Conservation (phyloP, 441 rosid species). For the Populus hybrid region DNA sequence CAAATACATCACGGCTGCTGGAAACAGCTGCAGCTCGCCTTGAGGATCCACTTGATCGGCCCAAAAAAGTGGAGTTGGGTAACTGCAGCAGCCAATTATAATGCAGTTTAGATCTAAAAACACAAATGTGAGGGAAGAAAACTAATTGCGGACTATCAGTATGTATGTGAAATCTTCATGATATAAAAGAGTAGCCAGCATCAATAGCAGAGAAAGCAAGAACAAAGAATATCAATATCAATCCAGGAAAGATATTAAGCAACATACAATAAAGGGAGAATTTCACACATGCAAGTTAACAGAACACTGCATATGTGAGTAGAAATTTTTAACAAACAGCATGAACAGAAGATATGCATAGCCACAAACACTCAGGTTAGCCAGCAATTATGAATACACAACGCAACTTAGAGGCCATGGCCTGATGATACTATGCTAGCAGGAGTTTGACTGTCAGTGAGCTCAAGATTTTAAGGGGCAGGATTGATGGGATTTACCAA, state of each 20-base stretch:
- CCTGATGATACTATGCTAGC: neutral
- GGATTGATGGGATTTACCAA: neutral
- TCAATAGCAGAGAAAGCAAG: neutral
- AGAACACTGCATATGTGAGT: neutral
- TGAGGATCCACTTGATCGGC: slow-evolving; percentile 51
- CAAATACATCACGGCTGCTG: slow-evolving; percentile 39
- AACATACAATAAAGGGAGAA: neutral
- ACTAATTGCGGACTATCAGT: too few relatives aligned
- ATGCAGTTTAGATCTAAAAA: slow-evolving; percentile 2
- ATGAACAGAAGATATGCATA: neutral
- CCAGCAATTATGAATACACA: neutral
- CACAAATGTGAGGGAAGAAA: neutral
- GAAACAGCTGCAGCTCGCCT: slow-evolving; percentile 50
- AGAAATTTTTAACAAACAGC: neutral
- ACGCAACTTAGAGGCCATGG: neutral
- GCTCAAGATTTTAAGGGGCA: neutral
- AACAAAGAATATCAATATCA: neutral
- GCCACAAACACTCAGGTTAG: neutral
- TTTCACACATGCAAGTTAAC: neutral
- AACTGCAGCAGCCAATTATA: slow-evolving; percentile 27
- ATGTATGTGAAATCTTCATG: neutral
- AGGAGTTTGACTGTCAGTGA: neutral
- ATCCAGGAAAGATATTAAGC: neutral
- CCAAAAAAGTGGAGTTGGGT: slow-evolving; percentile 36
- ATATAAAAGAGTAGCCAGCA: neutral